Base-by-base conservation (phyloP, 1,284 basidiomycete genomes). In the Ceratobasidium sp. region DNA sequence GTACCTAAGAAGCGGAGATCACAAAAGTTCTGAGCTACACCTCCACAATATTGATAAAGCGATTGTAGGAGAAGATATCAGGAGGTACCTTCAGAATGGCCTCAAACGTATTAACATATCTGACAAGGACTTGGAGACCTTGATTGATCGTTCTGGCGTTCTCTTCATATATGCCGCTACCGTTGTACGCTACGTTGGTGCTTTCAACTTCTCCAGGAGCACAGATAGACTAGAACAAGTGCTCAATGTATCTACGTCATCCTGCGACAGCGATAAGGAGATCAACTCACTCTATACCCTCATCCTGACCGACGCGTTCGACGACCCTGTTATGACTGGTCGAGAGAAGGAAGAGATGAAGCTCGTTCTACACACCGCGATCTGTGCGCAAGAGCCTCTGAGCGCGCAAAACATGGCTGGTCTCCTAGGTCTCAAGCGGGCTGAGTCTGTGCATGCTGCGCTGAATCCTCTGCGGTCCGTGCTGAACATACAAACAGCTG, bases 141-240 rank as follows among this genome's bases (percentile, higher is more conserved):
- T 67, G 4, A 18, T n/a, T 33, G 20, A 49, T 13, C 49, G 44
- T 9, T 51, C 67, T 12, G 67, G 46, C 26, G 26, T 13, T 6
- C 51, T 69, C 18, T 69, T 69, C 67, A 69, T 69, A 13, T 69
- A 69, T 55, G 67, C 67, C 12, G 67, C 67, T 18, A 69, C 67
- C 3, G 33, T 39, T 39, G 49, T 69, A 26, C 63, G 61, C 26
- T 79, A 63, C 51, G 23, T 77, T 39, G 61, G 73, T 18, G 46
- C 15, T 44, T 9, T 20, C 1, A 40, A 44, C n/a, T 77, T 67
- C 39, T 12, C 46, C 18, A 40, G 18, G n/a, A 56, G 40, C n/a
- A 13, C 39, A n/a, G 28, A 46, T 9, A 26, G 73, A 46, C 63
- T 77, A 10, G 23, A 23, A 28, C 9, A 3, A 9, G 53, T 77